Evolutionary conservation across 306 rosid species (phyloP).

Genomic region (Pachyrhizus erosus): DNA sequence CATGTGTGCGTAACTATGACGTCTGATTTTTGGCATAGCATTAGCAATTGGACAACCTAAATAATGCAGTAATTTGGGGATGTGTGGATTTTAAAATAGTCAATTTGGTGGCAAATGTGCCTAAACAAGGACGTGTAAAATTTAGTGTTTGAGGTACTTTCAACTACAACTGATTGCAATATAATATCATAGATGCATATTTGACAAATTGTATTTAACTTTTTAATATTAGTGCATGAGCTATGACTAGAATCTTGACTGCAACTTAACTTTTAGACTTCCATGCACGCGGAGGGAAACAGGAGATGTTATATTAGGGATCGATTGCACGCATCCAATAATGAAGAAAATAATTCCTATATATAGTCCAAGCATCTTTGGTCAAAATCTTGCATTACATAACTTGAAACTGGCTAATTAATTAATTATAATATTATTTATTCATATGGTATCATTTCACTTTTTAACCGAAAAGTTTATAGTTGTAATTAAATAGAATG

Average conservation of each 20-base stretch:
- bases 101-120: constrained; percentile 42
- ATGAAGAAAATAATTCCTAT: constrained; percentile 11
- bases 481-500: constrained; percentile 22
- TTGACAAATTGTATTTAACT: constrained; percentile 35
- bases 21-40: constrained; percentile 7
- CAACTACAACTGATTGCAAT: constrained; percentile 4
- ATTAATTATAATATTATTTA: neutral
- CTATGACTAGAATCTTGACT: constrained; percentile 46
- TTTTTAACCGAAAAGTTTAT: constrained; percentile 15
- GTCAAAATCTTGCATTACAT: constrained; percentile 23
- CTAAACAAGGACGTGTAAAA: constrained; percentile 20
- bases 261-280: constrained; percentile 1
- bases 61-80: constrained; percentile 27
- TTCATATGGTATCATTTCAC: constrained; percentile 10
- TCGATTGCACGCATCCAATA: constrained; percentile 31
- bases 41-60: constrained; percentile 4
- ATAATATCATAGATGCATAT: constrained; percentile 26
- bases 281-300: constrained; percentile 33
- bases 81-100: constrained; percentile 32
- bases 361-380: neutral
- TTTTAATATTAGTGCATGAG: constrained; percentile 28
- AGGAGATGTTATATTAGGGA: neutral
- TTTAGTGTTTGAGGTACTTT: constrained; percentile 26
- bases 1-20: constrained; percentile 22
- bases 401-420: neutral